A percentile compares a stretch with the other conserved stretches of the same genome.
Conservation (phyloP, 495 filamentous ascomycete genomes). For the Hypoxylon fragiforme region DNA sequence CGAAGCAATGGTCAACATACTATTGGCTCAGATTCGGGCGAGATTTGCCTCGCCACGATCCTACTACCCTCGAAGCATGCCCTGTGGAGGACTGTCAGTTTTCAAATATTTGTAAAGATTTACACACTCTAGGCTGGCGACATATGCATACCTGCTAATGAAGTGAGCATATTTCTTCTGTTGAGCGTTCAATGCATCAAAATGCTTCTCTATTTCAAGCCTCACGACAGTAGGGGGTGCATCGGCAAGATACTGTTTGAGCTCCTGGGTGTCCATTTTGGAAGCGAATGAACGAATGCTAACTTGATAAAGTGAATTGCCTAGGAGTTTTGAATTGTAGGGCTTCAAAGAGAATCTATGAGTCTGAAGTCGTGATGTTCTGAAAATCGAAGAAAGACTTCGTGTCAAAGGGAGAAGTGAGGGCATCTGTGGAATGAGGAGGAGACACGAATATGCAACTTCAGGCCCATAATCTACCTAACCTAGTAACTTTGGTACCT, state of each 20-base stretch:
- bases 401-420: conserved; percentile 26
- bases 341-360: conserved; percentile 8
- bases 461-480: too few species aligned
- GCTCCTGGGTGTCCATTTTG: conserved; percentile 53
- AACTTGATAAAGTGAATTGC: background rate
- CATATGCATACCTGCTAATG: conserved; percentile 75
- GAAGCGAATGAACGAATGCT: conserved; percentile 17
- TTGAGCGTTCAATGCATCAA: conserved; percentile 74
- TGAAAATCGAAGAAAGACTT: conserved; percentile 31
- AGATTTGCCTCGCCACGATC: conserved; percentile 84
- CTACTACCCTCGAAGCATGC: conserved; percentile 84
- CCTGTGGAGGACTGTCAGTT: conserved; percentile 46
- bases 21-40: conserved; percentile 86
- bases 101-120: background rate
- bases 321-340: background rate
- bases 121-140: background rate
- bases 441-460: too few species aligned
- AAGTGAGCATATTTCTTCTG: conserved; percentile 91
- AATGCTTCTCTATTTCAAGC: conserved; percentile 86
- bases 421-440: conserved; percentile 29
- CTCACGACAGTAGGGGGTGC: conserved; percentile 83
- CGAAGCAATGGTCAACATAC: conserved; percentile 19
- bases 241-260: conserved; percentile 82
- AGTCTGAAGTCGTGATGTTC: conserved; percentile 17
- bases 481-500: background rate